Evolutionary conservation across 108 stramenopile species (phyloP).

Genomic region (Aurantiochytrium sp.): DNA sequence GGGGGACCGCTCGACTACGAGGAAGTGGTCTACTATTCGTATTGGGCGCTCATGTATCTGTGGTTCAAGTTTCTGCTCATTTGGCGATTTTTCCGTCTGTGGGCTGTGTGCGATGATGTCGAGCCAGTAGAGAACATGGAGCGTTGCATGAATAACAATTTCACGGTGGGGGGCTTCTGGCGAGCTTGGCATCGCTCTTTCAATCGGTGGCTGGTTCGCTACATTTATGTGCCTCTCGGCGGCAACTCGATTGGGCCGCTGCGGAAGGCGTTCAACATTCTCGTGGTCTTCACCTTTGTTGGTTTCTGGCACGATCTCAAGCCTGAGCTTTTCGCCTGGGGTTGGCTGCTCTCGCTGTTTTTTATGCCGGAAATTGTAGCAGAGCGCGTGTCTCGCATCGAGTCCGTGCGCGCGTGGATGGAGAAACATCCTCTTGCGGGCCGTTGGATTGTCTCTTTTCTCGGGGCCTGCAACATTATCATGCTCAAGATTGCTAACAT

Average conservation of each 20-base stretch:
- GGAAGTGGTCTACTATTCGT: slow-evolving; percentile 27
- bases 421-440: background rate
- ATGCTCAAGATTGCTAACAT: slow-evolving; percentile 43
- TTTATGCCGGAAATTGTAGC: slow-evolving; percentile 36
- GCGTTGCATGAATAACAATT: slow-evolving; percentile 44
- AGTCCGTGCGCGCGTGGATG: background rate
- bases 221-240: slow-evolving; percentile 56
- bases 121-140: slow-evolving; percentile 50
- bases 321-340: slow-evolving; percentile 49
- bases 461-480: slow-evolving; percentile 29
- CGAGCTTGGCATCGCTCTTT: slow-evolving; percentile 54
- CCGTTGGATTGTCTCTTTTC: background rate
- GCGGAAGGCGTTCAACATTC: slow-evolving; percentile 27
- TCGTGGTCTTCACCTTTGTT: slow-evolving; percentile 52
- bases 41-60: slow-evolving; percentile 38
- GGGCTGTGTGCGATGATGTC: slow-evolving; percentile 50
- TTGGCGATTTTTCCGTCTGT: slow-evolving; percentile 47
- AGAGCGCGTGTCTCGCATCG: background rate
- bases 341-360: slow-evolving; percentile 36
- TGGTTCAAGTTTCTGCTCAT: slow-evolving; percentile 58
- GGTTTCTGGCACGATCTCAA: slow-evolving; percentile 57
- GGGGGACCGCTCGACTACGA: background rate
- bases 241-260: background rate
- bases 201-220: slow-evolving; percentile 53
- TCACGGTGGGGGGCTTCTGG: slow-evolving; percentile 46